phyloP scores from a whole-genome alignment of 495 filamentous ascomycete genomes.

The Aspergillus incahuasiensis region DNA sequence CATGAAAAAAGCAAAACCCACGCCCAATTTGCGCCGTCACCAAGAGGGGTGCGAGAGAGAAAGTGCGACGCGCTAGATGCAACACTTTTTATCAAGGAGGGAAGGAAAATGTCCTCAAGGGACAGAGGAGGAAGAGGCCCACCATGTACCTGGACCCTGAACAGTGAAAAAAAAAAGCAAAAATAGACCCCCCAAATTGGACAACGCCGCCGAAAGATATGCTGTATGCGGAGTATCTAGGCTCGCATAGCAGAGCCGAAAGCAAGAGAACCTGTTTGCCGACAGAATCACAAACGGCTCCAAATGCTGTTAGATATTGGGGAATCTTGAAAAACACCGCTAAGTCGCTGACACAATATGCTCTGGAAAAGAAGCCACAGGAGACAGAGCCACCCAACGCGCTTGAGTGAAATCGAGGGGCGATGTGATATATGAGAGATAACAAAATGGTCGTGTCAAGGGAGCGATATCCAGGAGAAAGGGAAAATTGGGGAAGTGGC shows the following conservation, averaged over 20 bases:
- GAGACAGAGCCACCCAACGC: constrained; percentile 11
- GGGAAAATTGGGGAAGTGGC: neutral
- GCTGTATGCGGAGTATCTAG: constrained; percentile 8
- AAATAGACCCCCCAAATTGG: neutral
- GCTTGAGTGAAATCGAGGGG: constrained; percentile 13
- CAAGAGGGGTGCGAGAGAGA: neutral
- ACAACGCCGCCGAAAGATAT: constrained; percentile 8
- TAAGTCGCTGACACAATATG: constrained; percentile 12
- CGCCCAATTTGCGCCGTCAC: neutral
- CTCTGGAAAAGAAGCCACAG: constrained; percentile 12
- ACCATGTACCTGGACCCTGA: constrained; percentile 7
- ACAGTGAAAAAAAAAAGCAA: neutral
- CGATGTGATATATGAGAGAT: neutral
- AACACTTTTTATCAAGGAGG: neutral
- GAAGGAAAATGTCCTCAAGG: neutral
- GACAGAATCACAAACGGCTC: neutral
- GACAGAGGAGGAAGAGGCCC: neutral
- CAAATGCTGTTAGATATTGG: constrained; percentile 14
- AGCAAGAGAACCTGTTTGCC: neutral
- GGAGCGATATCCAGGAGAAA: neutral
- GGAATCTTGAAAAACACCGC: constrained; percentile 9
- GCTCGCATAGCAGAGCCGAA: constrained; percentile 3
- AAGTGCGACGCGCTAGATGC: neutral
- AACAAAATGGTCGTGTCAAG: neutral
- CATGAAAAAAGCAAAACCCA: neutral